Conservation (phyloP, 192 early-diverging fungal species). For the Coemansia sp. region DNA sequence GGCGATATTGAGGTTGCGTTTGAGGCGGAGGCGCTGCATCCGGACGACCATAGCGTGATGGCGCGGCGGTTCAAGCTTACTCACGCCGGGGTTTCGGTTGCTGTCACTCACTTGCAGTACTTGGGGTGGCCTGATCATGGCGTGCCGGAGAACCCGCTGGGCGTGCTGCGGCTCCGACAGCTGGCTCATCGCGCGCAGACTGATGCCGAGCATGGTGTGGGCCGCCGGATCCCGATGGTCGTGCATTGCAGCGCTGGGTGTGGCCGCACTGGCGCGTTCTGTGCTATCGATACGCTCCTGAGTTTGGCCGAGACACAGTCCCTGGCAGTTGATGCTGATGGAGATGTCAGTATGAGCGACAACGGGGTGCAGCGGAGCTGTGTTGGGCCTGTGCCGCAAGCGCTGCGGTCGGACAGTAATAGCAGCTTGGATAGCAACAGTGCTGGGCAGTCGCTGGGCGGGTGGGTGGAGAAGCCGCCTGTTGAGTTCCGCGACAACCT, state of each 20-base stretch:
- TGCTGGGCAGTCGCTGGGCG: conserved; percentile 28
- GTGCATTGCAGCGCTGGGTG: conserved; percentile 89
- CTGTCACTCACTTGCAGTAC: conserved; percentile 76
- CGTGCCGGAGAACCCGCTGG: conserved; percentile 59
- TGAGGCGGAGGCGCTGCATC: conserved; percentile 56
- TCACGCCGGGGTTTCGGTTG: conserved; percentile 27
- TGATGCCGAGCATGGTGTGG: conserved; percentile 14
- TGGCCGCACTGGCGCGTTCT: conserved; percentile 85
- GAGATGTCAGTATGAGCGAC: conserved; percentile 21
- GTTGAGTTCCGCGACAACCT: conserved; percentile 57
- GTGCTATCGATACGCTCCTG: conserved; percentile 64
- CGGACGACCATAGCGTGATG: conserved; percentile 59
- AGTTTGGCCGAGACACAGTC: background rate
- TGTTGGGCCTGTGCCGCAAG: conserved; percentile 39
- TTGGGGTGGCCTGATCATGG: conserved; percentile 84
- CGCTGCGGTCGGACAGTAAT: conserved; percentile 29
- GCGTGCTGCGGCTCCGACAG: conserved; percentile 63
- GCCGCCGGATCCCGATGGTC: conserved; percentile 59
- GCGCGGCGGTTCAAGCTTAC: conserved; percentile 59
- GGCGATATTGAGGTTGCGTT: conserved; percentile 60
- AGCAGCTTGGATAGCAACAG: background rate
- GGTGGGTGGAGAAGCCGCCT: conserved; percentile 33
- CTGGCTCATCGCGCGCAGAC: conserved; percentile 51
- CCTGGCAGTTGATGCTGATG: conserved; percentile 19
- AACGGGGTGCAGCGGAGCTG: conserved; percentile 14